Base-by-base conservation (phyloP, 148 eudicot species). In the Rhododendron molle region DNA sequence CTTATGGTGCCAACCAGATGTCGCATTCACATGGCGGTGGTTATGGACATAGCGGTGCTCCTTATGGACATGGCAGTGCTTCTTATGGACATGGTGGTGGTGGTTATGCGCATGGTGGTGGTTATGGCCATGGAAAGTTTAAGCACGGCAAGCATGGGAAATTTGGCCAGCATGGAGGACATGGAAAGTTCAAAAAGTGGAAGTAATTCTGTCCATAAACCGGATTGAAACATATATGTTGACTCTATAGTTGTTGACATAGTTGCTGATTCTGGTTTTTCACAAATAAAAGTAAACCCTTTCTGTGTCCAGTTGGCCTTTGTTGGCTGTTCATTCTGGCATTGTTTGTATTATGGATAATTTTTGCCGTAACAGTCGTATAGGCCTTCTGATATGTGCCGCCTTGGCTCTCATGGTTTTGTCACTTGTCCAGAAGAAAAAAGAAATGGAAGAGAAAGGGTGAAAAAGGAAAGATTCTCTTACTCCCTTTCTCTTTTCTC, bases 171-270 rank as follows among this genome's bases (percentile, higher is more conserved):
- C 83, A 81, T 49, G 82, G 82, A 13, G 87, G 87, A 21, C 52
- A 26, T 3, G 88, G 90, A 60, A 89, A 87, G 88, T 91, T 90
- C 90, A 93, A 88, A 90, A 93, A 93, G 94, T 92, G 94, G 94
- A 93, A 93, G 92, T 92, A 77, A 89, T 87, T 65, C n/a, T 23
- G 34, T 49, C 3, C 20, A 13, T 78, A 10, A 58, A 58, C 76
- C 30, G 43, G 46, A 62, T 69, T 10, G 7, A 36, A 32, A 34
- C 34, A 9, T n/a, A 38, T 40, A 6, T 40, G 44, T 40, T 44
- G 56, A 67, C 46, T 85, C 52, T 73, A 40, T 21, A n/a, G 69
- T 62, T 2, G 26, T 8, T 23, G 60, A 54, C 60, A 58, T 58
- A 23, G 13, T 14, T 76, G 76, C 85, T 76, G 56, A 82, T 52